Percentiles rank a stretch among this genome's conserved stretches.
These are phyloP conservation scores for Musa troglodytarum DNA, from an alignment of 176 grass and related monocot species.

Conservation along the genomic window DNA sequence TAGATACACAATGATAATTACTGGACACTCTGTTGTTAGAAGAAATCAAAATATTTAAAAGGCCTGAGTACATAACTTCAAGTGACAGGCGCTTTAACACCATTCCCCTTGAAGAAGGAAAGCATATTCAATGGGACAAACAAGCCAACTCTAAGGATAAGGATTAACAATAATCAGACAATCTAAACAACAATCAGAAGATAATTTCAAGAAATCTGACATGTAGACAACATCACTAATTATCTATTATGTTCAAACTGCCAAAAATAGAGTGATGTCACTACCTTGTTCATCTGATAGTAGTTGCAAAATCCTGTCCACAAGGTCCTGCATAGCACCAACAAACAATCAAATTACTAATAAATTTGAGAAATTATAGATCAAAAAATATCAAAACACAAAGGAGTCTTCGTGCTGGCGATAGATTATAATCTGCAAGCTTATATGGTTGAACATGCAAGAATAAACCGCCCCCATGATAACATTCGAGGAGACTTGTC, in stretches of 20 bases:
- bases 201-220: not conserved
- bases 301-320: slow-evolving; percentile 44
- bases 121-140: too few relatives aligned
- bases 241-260: not conserved
- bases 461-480: not conserved
- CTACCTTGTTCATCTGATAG: slow-evolving; percentile 51
- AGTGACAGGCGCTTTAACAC: too few relatives aligned
- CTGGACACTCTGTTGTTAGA: too few relatives aligned
- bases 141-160: too few relatives aligned
- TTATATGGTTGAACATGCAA: not conserved
- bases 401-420: not conserved
- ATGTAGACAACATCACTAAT: not conserved
- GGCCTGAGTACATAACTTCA: too few relatives aligned
- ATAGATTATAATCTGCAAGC: not conserved
- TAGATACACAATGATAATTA: too few relatives aligned
- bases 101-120: too few relatives aligned
- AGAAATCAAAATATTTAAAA: too few relatives aligned
- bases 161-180: too few relatives aligned
- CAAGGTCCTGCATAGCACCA: slow-evolving; percentile 52
- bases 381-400: not conserved
- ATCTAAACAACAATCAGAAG: not conserved
- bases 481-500: not conserved
- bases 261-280: not conserved
- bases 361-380: slow-evolving; percentile 1
- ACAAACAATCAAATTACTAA: not conserved